Percentiles rank a stretch among this genome's conserved stretches.
Conservation (phyloP, 1,284 basidiomycete genomes). For the Microbotryum scabiosae region DNA sequence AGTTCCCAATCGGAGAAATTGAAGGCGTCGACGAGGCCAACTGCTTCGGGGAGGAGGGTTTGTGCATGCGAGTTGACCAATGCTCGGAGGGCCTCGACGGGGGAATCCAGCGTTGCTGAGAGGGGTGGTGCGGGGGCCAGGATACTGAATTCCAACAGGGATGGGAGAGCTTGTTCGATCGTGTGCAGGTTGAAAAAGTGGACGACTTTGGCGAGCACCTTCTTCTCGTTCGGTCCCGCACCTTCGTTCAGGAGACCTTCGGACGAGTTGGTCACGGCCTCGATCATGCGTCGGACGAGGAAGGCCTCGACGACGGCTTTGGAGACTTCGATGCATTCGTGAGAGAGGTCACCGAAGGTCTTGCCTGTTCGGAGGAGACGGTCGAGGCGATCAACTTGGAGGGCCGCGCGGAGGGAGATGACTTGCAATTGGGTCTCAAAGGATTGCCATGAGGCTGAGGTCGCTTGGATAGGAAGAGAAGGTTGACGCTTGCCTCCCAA, state of each 20-base stretch:
- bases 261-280: slow-evolving; percentile 44
- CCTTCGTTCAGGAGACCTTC: slow-evolving; percentile 29
- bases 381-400: slow-evolving; percentile 50
- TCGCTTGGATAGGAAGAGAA: not conserved
- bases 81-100: slow-evolving; percentile 50
- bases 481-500: slow-evolving; percentile 23
- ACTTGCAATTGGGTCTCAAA: slow-evolving; percentile 3
- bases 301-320: slow-evolving; percentile 61
- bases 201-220: slow-evolving; percentile 46
- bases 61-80: slow-evolving; percentile 50
- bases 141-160: slow-evolving; percentile 53
- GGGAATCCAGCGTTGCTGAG: slow-evolving; percentile 38
- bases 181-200: slow-evolving; percentile 54
- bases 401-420: slow-evolving; percentile 46
- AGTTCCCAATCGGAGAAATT: slow-evolving; percentile 69
- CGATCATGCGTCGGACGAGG: slow-evolving; percentile 50
- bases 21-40: slow-evolving; percentile 65
- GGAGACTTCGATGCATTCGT: slow-evolving; percentile 50
- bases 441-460: slow-evolving; percentile 1
- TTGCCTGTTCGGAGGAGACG: slow-evolving; percentile 35
- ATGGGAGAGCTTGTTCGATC: slow-evolving; percentile 50
- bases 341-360: slow-evolving; percentile 30
- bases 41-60: slow-evolving; percentile 56
- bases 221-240: slow-evolving; percentile 34
- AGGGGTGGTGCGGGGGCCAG: slow-evolving; percentile 33